Evolutionary conservation across 805 yeast genomes (phyloP), one percentile per base, ranked within the genome.

Genomic region (Myxozyma udenii): DNA sequence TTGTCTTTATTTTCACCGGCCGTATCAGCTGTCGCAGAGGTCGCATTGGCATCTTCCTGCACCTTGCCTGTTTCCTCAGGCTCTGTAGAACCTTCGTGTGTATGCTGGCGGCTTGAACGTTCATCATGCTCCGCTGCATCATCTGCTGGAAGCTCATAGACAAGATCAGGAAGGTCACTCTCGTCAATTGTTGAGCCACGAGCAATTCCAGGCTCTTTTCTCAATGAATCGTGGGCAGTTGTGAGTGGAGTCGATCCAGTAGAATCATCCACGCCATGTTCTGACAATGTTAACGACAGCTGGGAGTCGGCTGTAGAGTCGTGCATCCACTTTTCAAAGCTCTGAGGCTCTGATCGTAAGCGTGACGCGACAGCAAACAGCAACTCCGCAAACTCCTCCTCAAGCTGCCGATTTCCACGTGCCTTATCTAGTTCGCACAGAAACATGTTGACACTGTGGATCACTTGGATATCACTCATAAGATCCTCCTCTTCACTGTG

Each of bases 341-440:
- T 46, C 16, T 55, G 49, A 18, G 62, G 62, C 24, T 60, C 58
- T 2, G 51, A 22, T 9, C 61, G 45, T 23, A 60, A 23, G 21
- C 60, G 41, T 14, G 62, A 36, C 11, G 58, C 58, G 14, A 60
- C 41, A 3, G 54, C 41, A 41, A 56, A 60, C 22, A 60, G 45
- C 51, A 60, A 35, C 32, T 55, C 50, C n/a, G 51, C 53, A 35
- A 59, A 57, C 39, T 42, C 42, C 19, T 55, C 53, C 25, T 58
- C 60, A 33, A 55, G 26, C 16, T 18, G 35, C 6, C 47, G 23
- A 21, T 48, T 50, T 14, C 54, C 44, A 25, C 39, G 16, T 9
- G 44, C 52, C 21, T 32, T 37, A 24, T 44, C 40, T 41, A 54
- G 22, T 40, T 46, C 53, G 16, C 48, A 36, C 37, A 54, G 30